Evolutionary conservation across 805 yeast genomes (phyloP).

Genomic region (Barnettozyma pratensis): DNA sequence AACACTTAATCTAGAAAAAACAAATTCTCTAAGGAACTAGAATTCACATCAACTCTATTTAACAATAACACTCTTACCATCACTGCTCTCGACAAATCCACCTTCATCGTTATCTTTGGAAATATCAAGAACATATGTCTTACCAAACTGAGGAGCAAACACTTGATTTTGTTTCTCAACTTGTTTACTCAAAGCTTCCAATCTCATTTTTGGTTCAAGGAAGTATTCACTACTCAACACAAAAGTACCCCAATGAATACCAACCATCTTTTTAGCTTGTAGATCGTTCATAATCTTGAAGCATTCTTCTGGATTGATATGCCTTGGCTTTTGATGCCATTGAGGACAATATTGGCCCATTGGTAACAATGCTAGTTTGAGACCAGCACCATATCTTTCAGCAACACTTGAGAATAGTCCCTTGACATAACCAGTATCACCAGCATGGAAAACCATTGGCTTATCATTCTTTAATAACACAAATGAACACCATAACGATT

Average conservation of each 20-base stretch:
- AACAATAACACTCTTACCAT: slow-evolving; percentile 27
- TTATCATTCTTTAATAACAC: slow-evolving; percentile 59
- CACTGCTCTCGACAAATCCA: slow-evolving; percentile 17
- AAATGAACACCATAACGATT: slow-evolving; percentile 86
- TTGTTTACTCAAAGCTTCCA: slow-evolving; percentile 46
- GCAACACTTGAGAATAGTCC: slow-evolving; percentile 69
- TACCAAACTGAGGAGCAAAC: slow-evolving; percentile 71
- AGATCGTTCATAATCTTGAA: slow-evolving; percentile 60
- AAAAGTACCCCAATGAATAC: slow-evolving; percentile 97
- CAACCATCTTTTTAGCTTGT: slow-evolving; percentile 59
- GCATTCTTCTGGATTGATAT: slow-evolving; percentile 78
- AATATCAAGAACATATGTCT: slow-evolving; percentile 48
- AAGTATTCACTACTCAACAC: slow-evolving; percentile 84
- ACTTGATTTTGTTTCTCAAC: slow-evolving; percentile 34
- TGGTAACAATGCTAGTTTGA: slow-evolving; percentile 69
- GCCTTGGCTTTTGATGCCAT: slow-evolving; percentile 91
- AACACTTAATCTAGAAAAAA: too few species aligned
- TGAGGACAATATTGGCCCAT: slow-evolving; percentile 94
- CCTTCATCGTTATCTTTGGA: slow-evolving; percentile 7
- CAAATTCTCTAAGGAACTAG: too few species aligned
- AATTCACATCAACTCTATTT: slow-evolving; percentile 10
- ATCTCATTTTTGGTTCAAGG: slow-evolving; percentile 67
- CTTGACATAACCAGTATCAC: slow-evolving; percentile 87
- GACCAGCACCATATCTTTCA: slow-evolving; percentile 52
- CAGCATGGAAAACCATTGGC: slow-evolving; percentile 84